Base-by-base conservation (phyloP, 164 flowering plant species). In the Taxillus chinensis region DNA sequence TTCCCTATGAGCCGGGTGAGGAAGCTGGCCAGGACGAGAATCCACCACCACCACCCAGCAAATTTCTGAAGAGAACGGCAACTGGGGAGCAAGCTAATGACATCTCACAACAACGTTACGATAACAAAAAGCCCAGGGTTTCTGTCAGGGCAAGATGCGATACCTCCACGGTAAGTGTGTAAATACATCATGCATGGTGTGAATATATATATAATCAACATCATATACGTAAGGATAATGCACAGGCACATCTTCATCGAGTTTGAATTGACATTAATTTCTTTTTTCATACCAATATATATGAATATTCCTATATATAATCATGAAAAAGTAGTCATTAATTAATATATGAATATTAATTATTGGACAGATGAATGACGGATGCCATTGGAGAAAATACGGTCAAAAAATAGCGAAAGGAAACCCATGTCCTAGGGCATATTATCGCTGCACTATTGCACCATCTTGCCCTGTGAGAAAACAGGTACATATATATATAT, bases 381-480 rank as follows among this genome's bases (percentile, higher is more conserved):
- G 98, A 61, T 92, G 98, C 65, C 98, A 89, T 71, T 92, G 98
- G 98, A 83, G 98, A 70, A 92, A 92, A 76, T 92, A 92, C 67
- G 98, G 98, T 14, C 98, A 92, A 58, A 92, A 92, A 73, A 84
- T 85, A 15, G 83, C 98, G 0, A 90, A 92, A 77, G 98, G 98
- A 57, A 92, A 92, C 61, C 98, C 98, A 17, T 92, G 97, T 71
- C 98, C 98, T 49, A 72, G 98, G 54, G 98, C 96, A 12, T 92
- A 92, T 68, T 92, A 88, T 63, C 90, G 98, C 14, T 92, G 98
- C 79, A 90, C 96, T 1, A 82, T 88, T 62, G 87, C 92, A 63
- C 82, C 97, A 59, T 77, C 87, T 12, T 92, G 98, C 62, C 96
- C 95, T 3, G 97, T 92, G 1, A 78, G 98, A 65, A 92, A 90